Conservation (phyloP, 345 rosid species). For the Conringia planisiliqua region DNA sequence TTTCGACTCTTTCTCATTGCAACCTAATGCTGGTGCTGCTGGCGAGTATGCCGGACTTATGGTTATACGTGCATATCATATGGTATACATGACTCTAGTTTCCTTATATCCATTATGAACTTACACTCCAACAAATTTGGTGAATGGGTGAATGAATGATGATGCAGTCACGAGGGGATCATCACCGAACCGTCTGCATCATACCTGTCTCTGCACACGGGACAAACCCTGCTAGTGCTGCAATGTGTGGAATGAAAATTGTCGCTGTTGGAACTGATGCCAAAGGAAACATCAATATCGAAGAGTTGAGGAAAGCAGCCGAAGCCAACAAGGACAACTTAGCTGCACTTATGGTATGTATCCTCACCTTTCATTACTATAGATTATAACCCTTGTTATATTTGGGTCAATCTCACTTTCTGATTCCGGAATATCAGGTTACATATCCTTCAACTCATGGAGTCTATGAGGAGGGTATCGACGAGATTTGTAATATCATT, state of each 20-base stretch:
- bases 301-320: slow-evolving; percentile 82
- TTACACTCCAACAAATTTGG: not conserved
- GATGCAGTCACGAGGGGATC: slow-evolving; percentile 84
- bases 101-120: not conserved
- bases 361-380: not conserved
- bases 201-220: slow-evolving; percentile 99
- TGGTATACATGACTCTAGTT: slow-evolving; percentile 40
- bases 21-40: slow-evolving; percentile 98
- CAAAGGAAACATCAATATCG: slow-evolving; percentile 92
- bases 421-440: slow-evolving; percentile 24
- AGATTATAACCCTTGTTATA: not conserved
- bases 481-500: slow-evolving; percentile 86
- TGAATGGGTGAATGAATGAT: slow-evolving; percentile 9
- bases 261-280: slow-evolving; percentile 90
- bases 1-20: slow-evolving; percentile 93
- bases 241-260: slow-evolving; percentile 98
- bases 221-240: slow-evolving; percentile 98
- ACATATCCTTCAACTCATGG: slow-evolving; percentile 99
- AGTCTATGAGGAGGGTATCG: slow-evolving; percentile 91
- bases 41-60: slow-evolving; percentile 98
- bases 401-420: not conserved
- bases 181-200: slow-evolving; percentile 91
- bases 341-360: slow-evolving; percentile 71
- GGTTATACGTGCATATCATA: slow-evolving; percentile 95
- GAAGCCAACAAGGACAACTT: slow-evolving; percentile 81